Conservation (phyloP, 2,329 filamentous ascomycete genomes). For the Zymoseptoria tritici region DNA sequence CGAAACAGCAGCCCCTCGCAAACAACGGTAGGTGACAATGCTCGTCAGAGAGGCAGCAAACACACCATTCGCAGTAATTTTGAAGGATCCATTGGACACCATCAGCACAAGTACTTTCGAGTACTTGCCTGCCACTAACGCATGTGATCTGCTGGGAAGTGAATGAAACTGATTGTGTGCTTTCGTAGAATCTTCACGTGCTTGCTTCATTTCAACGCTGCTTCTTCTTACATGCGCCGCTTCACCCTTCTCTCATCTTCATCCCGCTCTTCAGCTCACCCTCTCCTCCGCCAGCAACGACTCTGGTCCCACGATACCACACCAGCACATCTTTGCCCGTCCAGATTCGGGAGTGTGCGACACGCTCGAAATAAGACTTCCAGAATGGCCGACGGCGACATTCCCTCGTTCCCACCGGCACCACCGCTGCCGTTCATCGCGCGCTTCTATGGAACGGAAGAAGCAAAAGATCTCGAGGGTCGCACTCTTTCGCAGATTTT, state of each 20-base stretch:
- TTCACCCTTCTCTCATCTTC: background rate
- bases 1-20: background rate
- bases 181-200: background rate
- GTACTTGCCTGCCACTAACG: background rate
- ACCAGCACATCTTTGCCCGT: background rate
- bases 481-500: constrained; percentile 44
- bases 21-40: background rate
- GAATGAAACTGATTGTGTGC: background rate
- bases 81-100: background rate
- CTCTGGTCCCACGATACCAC: background rate
- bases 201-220: background rate
- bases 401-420: background rate
- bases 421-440: constrained; percentile 20
- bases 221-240: background rate
- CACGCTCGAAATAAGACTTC: background rate
- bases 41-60: background rate
- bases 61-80: background rate
- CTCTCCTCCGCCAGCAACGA: background rate
- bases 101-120: background rate
- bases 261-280: background rate
- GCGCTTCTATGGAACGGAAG: constrained; percentile 42
- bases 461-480: constrained; percentile 21
- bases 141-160: background rate
- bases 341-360: background rate
- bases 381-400: background rate